Evolutionary conservation across 73 alveolate species (phyloP).

Genomic region (Paramecium sonneborni): DNA sequence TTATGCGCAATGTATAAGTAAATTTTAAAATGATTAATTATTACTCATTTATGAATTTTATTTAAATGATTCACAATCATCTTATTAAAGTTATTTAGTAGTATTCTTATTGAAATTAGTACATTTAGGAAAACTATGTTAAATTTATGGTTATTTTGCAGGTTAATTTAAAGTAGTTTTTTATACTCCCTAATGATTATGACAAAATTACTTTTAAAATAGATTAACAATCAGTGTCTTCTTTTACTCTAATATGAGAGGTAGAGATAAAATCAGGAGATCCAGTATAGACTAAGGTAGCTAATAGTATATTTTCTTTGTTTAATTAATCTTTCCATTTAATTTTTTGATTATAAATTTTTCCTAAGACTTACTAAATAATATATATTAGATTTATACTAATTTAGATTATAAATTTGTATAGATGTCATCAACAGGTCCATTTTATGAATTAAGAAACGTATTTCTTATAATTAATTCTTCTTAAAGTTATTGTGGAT

Average conservation of each 20-base stretch:
- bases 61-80: background rate
- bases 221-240: background rate
- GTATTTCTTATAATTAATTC: constrained; percentile 89
- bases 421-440: constrained; percentile 76
- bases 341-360: background rate
- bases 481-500: constrained; percentile 70
- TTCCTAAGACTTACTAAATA: constrained; percentile 10
- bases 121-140: background rate
- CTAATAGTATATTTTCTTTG: background rate
- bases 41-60: background rate
- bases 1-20: constrained; percentile 28
- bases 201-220: background rate
- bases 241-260: background rate
- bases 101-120: background rate
- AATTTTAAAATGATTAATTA: constrained; percentile 35
- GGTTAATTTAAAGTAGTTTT: background rate
- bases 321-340: constrained; percentile 29
- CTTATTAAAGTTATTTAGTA: background rate
- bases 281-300: constrained; percentile 18
- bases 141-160: background rate
- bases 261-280: constrained; percentile 37
- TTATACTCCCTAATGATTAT: background rate
- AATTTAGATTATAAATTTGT: constrained; percentile 50
- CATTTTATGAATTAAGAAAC: constrained; percentile 87
- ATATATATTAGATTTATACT: background rate